Evolutionary conservation across 2,329 filamentous ascomycete genomes (phyloP).

Genomic region (Pseudocercospora ulei): DNA sequence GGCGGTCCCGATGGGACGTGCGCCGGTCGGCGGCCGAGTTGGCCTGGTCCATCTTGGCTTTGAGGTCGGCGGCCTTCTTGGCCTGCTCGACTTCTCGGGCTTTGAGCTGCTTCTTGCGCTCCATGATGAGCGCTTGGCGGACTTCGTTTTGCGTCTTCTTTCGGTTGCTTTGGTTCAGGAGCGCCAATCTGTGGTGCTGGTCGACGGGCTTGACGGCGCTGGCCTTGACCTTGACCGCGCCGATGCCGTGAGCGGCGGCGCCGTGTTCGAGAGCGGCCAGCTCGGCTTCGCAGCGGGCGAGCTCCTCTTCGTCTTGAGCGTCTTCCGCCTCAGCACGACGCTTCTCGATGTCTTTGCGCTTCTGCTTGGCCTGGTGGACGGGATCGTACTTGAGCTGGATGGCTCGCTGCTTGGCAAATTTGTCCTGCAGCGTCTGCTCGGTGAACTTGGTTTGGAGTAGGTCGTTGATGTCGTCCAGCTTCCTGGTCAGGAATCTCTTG

Average conservation of each 20-base stretch:
- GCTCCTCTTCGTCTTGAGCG: conserved; percentile 52
- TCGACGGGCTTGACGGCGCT: conserved; percentile 37
- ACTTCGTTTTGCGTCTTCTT: conserved; percentile 77
- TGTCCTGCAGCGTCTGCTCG: conserved; percentile 68
- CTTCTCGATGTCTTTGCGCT: conserved; percentile 58
- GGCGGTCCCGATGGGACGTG: conserved; percentile 40
- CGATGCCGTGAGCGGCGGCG: conserved; percentile 51
- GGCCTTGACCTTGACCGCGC: conserved; percentile 43
- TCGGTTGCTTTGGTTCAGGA: conserved; percentile 76
- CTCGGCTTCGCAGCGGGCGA: conserved; percentile 43
- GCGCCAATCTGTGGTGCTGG: conserved; percentile 73
- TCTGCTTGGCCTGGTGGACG: conserved; percentile 52
- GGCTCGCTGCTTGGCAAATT: conserved; percentile 60
- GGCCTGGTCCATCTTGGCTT: conserved; percentile 37
- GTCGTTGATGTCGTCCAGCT: conserved; percentile 69
- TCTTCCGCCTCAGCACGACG: conserved; percentile 58
- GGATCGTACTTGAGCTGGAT: conserved; percentile 48
- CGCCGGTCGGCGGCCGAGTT: conserved; percentile 22
- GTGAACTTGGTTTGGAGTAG: conserved; percentile 74
- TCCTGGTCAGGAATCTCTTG: conserved; percentile 57
- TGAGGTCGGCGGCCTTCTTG: conserved; percentile 42
- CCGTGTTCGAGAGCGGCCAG: conserved; percentile 54
- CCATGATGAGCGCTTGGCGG: conserved; percentile 79
- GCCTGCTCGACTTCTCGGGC: conserved; percentile 45
- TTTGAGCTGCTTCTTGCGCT: conserved; percentile 42